phyloP scores from a whole-genome alignment of 1,139 yeast species.

The Pichia kudriavzevii region DNA sequence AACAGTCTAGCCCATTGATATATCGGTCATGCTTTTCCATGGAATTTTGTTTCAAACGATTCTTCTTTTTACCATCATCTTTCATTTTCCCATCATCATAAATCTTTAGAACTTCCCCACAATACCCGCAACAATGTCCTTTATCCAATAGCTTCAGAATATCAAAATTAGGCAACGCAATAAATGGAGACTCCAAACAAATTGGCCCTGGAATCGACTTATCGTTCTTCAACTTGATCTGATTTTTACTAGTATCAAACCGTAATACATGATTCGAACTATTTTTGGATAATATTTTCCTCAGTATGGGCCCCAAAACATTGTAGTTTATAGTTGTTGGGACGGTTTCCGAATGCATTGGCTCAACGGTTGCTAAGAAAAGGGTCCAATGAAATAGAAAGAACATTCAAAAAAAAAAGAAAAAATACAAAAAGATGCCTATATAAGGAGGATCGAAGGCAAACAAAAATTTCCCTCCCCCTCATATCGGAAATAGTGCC shows the following conservation, averaged over 20 bases:
- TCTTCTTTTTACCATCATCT: constrained; percentile 25
- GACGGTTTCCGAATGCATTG: background rate
- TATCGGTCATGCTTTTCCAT: constrained; percentile 22
- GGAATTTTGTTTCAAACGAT: constrained; percentile 14
- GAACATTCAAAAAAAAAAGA: no score
- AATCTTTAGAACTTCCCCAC: constrained; percentile 56
- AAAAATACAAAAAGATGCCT: no score
- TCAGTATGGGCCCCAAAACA: constrained; percentile 4
- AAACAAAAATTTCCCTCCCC: no score
- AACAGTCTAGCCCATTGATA: constrained; percentile 54
- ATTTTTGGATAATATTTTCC: constrained; percentile 10
- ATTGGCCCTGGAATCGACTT: constrained; percentile 23
- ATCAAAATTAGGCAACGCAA: constrained; percentile 67
- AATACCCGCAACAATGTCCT: constrained; percentile 73
- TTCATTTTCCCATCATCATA: constrained; percentile 25
- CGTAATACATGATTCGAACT: constrained; percentile 9
- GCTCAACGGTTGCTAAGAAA: no score
- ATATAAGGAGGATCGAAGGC: no score
- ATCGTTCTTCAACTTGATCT: constrained; percentile 9
- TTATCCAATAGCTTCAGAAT: constrained; percentile 51
- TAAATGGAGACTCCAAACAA: constrained; percentile 40
- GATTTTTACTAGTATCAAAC: constrained; percentile 7
- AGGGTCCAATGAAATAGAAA: no score
- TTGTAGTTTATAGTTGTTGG: constrained; percentile 1
- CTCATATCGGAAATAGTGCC: no score